Base-by-base conservation (phyloP, 2,329 filamentous ascomycete genomes). In the Hymenoscyphus fraxineus region DNA sequence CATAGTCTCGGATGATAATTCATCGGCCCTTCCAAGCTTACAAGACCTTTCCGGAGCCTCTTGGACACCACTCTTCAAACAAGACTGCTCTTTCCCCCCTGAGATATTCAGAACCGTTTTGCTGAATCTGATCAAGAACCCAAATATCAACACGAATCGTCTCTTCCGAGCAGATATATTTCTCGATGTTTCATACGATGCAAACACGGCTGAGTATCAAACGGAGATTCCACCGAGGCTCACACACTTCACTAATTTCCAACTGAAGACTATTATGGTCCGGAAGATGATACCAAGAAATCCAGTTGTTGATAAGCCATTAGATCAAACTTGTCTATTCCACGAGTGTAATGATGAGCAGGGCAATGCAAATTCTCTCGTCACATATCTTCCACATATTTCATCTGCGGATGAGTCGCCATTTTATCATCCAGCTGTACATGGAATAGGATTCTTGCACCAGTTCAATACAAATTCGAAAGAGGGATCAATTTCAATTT, bases 361-460 rank as follows among this genome's bases (percentile, higher is more conserved):
- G 70, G 74, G 63, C 54, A 69, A 73, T 19, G 65, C 72, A 47
- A 77, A 78, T 38, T 84, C 82, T 39, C 77, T 94, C 61, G 85
- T 96, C 16, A 76, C 96, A 40, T 97, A 96, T 75, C 81, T 90
- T 6, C 92, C 94, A 7, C 93, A 97, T 76, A 81, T 86, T 9
- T 76, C 81, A 39, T 79, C 79, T 1, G 78, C 83, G 12, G 80
- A 84, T 15, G 83, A 89, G 2, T 83, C 95, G 66, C 94, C 94
- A 0, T 97, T 90, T 77, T 98, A 97, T 77, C 93, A 97, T 74
- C 94, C 94, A 27, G 82, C 84, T 61, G 88, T 96, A 27, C 83
- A 82, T 60, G 86, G 85, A 13, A 81, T 97, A 31, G 92, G 88
- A 5, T 93, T 95, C 69, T 78, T 93, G 7, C 91, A 96, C 76